Conservation (phyloP, 345 rosid genomes). For the Populus ilicifolia region DNA sequence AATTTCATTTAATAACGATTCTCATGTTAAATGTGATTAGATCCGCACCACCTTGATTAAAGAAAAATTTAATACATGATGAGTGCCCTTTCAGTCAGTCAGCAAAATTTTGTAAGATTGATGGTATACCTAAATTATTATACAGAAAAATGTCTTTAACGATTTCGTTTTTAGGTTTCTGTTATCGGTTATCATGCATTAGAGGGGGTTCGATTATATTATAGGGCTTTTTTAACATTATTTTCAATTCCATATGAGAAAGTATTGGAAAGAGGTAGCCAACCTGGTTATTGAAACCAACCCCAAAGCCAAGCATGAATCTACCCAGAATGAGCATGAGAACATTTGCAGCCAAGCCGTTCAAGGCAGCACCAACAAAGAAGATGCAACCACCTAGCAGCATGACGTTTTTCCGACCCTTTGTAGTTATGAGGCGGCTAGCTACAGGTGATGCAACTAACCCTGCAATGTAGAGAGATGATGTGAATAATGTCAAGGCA, state of each 20-base stretch:
- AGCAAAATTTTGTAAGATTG: no score
- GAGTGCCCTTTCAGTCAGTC: no score
- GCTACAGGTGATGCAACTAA: constrained; percentile 63
- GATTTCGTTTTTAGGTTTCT: no score
- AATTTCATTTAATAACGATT: no score
- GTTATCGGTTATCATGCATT: no score
- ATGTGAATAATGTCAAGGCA: constrained; percentile 63
- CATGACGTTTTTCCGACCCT: constrained; percentile 72
- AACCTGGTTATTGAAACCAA: constrained; percentile 90
- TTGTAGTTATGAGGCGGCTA: constrained; percentile 46
- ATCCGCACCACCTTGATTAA: no score
- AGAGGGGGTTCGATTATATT: no score
- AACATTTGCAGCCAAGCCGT: constrained; percentile 57
- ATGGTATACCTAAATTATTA: no score
- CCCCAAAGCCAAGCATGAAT: constrained; percentile 76
- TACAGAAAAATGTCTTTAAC: no score
- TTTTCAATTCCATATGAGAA: background rate
- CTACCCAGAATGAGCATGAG: constrained; percentile 71
- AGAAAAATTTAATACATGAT: no score
- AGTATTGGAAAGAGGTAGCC: background rate
- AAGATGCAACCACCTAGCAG: constrained; percentile 69
- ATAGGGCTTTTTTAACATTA: no score
- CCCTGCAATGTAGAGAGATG: constrained; percentile 73
- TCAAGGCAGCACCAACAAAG: constrained; percentile 64
- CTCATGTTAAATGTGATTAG: no score